phyloP scores from a whole-genome alignment of 768 basidiomycete genomes.

The Naganishia randhawae region DNA sequence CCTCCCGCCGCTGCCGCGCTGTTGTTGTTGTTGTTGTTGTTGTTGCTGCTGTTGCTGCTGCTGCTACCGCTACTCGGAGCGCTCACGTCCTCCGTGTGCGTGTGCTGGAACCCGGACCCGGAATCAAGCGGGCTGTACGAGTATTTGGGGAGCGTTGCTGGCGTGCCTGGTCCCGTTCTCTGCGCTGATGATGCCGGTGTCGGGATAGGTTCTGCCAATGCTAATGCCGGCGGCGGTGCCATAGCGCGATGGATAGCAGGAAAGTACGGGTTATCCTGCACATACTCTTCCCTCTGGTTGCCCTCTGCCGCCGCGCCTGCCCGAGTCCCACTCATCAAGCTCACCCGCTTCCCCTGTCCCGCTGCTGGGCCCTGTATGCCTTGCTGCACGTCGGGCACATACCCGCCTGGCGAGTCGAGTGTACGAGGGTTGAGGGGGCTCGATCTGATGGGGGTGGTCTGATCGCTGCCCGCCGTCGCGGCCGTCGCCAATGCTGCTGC shows the following conservation, averaged over 20 bases:
- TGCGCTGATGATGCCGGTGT: neutral
- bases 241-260: conserved; percentile 29
- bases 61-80: neutral
- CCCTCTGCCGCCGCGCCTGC: neutral
- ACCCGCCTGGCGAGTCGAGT: neutral
- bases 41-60: neutral
- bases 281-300: neutral
- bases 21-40: neutral
- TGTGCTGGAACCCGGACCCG: conserved; percentile 11
- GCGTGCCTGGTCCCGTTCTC: conserved; percentile 1
- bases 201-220: neutral
- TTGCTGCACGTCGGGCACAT: conserved; percentile 13
- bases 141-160: conserved; percentile 19
- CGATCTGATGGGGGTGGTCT: conserved; percentile 10
- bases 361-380: neutral
- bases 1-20: too few species aligned
- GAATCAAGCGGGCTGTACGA: conserved; percentile 30
- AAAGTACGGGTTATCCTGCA: conserved; percentile 42
- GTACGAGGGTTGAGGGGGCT: conserved; percentile 23
- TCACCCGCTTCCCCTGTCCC: neutral
- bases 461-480: conserved; percentile 36
- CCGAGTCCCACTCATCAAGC: conserved; percentile 20
- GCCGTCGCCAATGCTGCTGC: conserved; percentile 37
- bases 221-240: too few species aligned
- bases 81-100: conserved; percentile 20